Conservation (phyloP, 2,329 filamentous ascomycete species). For the Knoxdaviesia capensis region DNA sequence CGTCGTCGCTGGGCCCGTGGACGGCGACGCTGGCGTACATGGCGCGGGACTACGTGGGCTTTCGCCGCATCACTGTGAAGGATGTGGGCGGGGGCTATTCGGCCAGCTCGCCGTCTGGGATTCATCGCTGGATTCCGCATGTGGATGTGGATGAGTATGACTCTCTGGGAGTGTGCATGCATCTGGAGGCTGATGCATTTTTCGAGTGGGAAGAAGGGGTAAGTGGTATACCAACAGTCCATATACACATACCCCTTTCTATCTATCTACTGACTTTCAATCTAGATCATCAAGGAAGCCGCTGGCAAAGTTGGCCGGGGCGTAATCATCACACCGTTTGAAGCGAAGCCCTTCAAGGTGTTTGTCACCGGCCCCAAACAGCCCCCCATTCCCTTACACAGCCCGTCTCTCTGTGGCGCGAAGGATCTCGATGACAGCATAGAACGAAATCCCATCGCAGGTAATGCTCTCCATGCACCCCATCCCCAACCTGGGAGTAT, state of each 20-base stretch:
- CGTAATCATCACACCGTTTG: conserved; percentile 29
- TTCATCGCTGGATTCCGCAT: conserved; percentile 8
- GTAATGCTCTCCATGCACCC: conserved; percentile 12
- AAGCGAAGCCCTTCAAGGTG: conserved; percentile 29
- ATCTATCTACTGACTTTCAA: conserved; percentile 3
- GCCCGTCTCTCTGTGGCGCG: conserved; percentile 23
- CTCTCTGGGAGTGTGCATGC: conserved; percentile 25
- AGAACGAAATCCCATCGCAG: conserved; percentile 23
- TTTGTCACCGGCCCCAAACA: conserved; percentile 13
- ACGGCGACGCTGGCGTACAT: conserved; percentile 29
- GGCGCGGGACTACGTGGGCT: conserved; percentile 31
- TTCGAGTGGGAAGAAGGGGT: conserved; percentile 34
- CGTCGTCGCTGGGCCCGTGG: conserved; percentile 9
- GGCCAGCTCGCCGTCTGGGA: no score
- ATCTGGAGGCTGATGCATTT: conserved; percentile 30
- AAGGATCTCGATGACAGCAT: conserved; percentile 16
- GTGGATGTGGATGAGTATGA: conserved; percentile 21
- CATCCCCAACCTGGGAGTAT: conserved; percentile 4
- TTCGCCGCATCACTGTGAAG: conserved; percentile 25
- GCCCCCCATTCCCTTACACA: conserved; percentile 14
- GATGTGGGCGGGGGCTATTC: conserved; percentile 9
- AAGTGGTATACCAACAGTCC: conserved; percentile 5
- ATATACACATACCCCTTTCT: no score
- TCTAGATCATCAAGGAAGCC: conserved; percentile 21
- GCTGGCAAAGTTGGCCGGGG: conserved; percentile 24